A percentile compares a stretch with the other conserved stretches of the same genome.
These are phyloP conservation scores for Scheffersomyces coipomensis DNA, from an alignment of 805 yeast genomes.

Conservation along the genomic window DNA sequence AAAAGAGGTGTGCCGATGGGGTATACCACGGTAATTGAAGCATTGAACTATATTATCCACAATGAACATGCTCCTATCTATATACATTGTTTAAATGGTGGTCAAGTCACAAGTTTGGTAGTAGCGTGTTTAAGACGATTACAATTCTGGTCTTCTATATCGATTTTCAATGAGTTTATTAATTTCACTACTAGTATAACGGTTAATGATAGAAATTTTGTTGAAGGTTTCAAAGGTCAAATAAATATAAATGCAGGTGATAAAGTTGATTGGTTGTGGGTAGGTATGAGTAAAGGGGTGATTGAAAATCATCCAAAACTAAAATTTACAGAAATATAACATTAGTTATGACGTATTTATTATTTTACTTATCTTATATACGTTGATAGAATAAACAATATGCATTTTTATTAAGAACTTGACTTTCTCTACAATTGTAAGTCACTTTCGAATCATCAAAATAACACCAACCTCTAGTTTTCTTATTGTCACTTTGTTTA, in stretches of 20 bases:
- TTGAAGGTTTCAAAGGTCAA: slow-evolving; percentile 73
- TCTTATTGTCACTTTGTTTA: slow-evolving; percentile 46
- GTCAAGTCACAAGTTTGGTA: slow-evolving; percentile 78
- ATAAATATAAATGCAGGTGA: slow-evolving; percentile 46
- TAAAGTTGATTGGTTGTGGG: slow-evolving; percentile 66
- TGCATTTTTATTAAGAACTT: slow-evolving; percentile 71
- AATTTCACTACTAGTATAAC: slow-evolving; percentile 75
- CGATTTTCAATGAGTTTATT: slow-evolving; percentile 83
- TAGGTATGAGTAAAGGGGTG: slow-evolving; percentile 57
- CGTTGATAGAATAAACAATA: slow-evolving; percentile 79
- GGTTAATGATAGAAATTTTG: slow-evolving; percentile 78
- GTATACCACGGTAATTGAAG: slow-evolving; percentile 55
- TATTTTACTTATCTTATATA: slow-evolving; percentile 2
- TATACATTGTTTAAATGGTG: slow-evolving; percentile 87
- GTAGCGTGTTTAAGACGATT: slow-evolving; percentile 84
- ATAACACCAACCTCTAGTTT: slow-evolving; percentile 66
- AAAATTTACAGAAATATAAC: slow-evolving; percentile 17
- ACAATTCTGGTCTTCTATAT: slow-evolving; percentile 84
- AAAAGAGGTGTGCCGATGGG: slow-evolving; percentile 82
- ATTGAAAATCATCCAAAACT: slow-evolving; percentile 56
- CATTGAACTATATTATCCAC: slow-evolving; percentile 62
- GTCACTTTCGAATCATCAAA: slow-evolving; percentile 79
- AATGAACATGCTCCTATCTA: slow-evolving; percentile 66
- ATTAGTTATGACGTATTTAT: background rate
- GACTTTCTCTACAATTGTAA: slow-evolving; percentile 45